Evolutionary conservation across 2,329 filamentous ascomycete species (phyloP).

Genomic region (Periconia digitata): DNA sequence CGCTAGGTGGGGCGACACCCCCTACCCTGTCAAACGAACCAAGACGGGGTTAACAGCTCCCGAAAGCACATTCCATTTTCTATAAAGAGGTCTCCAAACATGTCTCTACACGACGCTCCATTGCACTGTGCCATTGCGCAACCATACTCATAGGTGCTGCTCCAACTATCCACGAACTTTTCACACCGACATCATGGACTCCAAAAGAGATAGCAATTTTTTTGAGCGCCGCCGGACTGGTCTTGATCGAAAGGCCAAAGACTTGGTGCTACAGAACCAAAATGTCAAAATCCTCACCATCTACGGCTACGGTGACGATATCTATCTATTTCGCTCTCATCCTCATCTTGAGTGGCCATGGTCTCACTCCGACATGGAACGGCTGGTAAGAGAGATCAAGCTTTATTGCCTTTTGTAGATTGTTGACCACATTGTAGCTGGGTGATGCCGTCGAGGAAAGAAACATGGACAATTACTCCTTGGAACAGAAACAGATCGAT

Average conservation of each 20-base stretch:
- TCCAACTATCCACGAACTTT: too few relatives aligned
- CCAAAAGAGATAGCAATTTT: constrained; percentile 1
- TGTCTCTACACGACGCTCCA: too few relatives aligned
- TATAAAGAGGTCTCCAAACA: too few relatives aligned
- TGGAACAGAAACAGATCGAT: neutral
- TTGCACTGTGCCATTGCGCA: too few relatives aligned
- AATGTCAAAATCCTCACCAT: constrained; percentile 6
- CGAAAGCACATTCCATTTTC: too few relatives aligned
- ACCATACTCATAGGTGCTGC: too few relatives aligned
- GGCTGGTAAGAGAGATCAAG: too few relatives aligned
- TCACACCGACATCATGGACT: too few relatives aligned
- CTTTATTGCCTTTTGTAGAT: neutral
- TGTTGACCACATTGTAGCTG: neutral
- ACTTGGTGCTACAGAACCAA: constrained; percentile 3
- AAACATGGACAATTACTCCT: neutral
- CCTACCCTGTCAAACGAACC: too few relatives aligned
- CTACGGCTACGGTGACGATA: constrained; percentile 4
- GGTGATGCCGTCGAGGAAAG: neutral
- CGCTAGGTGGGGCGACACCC: too few relatives aligned
- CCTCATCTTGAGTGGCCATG: constrained; percentile 5
- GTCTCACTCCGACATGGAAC: neutral
- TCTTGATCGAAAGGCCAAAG: constrained; percentile 4
- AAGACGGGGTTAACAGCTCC: too few relatives aligned
- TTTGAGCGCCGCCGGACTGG: constrained; percentile 5
- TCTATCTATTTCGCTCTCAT: constrained; percentile 6